Evolutionary conservation across 805 yeast genomes (phyloP).

Genomic region (Candida montana): DNA sequence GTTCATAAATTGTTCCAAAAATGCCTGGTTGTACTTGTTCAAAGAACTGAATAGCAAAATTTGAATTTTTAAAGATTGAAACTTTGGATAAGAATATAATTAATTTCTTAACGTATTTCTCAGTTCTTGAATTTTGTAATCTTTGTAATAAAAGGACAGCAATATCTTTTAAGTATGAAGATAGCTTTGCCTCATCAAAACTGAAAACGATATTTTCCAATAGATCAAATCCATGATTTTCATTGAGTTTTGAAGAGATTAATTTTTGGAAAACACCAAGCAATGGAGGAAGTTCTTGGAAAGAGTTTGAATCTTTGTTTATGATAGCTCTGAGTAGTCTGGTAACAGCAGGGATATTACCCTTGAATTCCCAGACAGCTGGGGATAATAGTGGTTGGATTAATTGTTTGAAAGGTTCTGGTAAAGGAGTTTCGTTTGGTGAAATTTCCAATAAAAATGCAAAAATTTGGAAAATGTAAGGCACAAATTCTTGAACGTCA

Average conservation of each 20-base stretch:
- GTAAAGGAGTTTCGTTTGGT: conserved; percentile 46
- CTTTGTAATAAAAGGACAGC: conserved; percentile 75
- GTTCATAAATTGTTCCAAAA: conserved; percentile 45
- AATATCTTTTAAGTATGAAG: conserved; percentile 60
- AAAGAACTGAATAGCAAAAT: conserved; percentile 57
- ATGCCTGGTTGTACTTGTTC: conserved; percentile 66
- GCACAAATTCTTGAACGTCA: conserved; percentile 91
- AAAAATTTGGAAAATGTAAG: conserved; percentile 87
- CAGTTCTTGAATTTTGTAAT: conserved; percentile 76
- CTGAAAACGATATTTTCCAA: conserved; percentile 60
- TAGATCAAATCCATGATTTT: conserved; percentile 78
- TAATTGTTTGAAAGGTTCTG: conserved; percentile 58
- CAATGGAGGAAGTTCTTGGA: conserved; percentile 61
- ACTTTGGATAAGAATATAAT: conserved; percentile 56
- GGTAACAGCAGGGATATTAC: conserved; percentile 90
- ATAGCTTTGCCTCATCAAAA: conserved; percentile 45
- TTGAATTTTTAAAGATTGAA: conserved; percentile 39
- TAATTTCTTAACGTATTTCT: conserved; percentile 68
- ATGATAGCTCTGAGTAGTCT: conserved; percentile 69
- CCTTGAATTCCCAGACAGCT: conserved; percentile 87
- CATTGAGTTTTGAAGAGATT: conserved; percentile 79
- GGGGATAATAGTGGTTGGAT: conserved; percentile 84
- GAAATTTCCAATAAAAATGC: conserved; percentile 66
- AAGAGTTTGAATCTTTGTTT: conserved; percentile 30
- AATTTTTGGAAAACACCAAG: conserved; percentile 96